Evolutionary conservation across 2,329 filamentous ascomycete species (phyloP), one percentile per base, ranked within the genome.

Genomic region (Colletotrichum sp.): DNA sequence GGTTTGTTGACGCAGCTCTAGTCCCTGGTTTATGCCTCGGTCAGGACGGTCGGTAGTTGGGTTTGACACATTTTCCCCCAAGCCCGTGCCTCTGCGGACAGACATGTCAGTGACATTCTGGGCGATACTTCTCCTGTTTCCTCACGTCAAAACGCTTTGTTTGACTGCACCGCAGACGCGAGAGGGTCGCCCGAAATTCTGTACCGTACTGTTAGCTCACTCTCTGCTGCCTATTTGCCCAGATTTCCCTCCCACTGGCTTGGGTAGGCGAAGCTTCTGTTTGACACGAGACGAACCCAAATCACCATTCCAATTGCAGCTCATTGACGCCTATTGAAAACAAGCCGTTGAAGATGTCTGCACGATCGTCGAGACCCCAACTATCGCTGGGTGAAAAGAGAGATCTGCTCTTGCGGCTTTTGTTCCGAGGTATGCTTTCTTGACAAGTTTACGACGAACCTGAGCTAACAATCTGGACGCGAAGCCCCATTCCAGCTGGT

Each of bases 371-470:
- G 6, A 80, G 78, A 52, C 79, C 79, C n/a, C 69, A 72, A 26
- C 74, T 81, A 28, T 80, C 78, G 16, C 48, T 77, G 30, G 39
- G 73, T 15, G 79, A 81, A 68, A 78, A 70, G 21, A 24, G 78
- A 15, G 61, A 63, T 18, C 24, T 81, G 59, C 21, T 73, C 3
- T 30, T 74, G 16, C 77, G 78, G 24, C 21, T 77, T 7, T 34
- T 78, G 13, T 76, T 76, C 10, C 34, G 74, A 69, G 70, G 75
- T 80, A 60, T 55, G 79, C 76, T 10, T 26, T 43, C 32, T 28
- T 21, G 18, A 32, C 1, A 0, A 21, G 0, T 61, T 10, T 34
- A 13, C 4, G 4, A 7, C 2, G 2, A 21, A 34, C 16, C 7
- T 16, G 9, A 18, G 9, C 12, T 30, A 18, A 30, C 28, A 8